A percentile compares a stretch with the other conserved stretches of the same genome.
These are phyloP conservation scores for Geosmithia flava DNA, from an alignment of 2,329 filamentous ascomycete species.

Conservation along the genomic window DNA sequence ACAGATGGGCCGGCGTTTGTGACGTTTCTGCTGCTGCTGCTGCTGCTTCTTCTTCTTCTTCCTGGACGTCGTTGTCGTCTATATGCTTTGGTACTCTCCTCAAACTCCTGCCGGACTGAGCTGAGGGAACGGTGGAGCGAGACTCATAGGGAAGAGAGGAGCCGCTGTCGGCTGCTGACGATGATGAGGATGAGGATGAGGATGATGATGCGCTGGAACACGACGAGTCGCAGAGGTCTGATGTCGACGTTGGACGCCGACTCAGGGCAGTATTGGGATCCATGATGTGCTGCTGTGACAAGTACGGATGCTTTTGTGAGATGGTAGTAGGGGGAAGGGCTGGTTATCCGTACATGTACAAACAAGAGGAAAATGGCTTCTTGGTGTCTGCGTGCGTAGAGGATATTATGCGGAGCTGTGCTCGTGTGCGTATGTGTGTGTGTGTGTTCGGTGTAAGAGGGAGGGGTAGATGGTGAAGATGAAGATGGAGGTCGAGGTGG, in stretches of 20 bases:
- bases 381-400: background rate
- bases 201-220: background rate
- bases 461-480: background rate
- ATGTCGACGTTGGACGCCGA: background rate
- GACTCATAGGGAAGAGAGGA: background rate
- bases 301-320: background rate
- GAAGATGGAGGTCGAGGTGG: background rate
- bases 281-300: background rate
- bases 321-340: background rate
- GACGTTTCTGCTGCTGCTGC: background rate
- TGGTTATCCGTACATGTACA: background rate
- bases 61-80: background rate
- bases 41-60: background rate
- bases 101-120: background rate
- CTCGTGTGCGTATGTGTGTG: background rate
- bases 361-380: too few species aligned
- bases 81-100: background rate
- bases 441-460: background rate
- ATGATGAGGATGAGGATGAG: constrained; percentile 1
- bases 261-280: background rate
- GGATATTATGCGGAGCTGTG: background rate
- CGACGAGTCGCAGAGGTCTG: background rate
- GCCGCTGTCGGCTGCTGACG: background rate
- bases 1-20: constrained; percentile 3
- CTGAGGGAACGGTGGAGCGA: background rate